These are phyloP conservation scores for Pouteria glomerata DNA, from an alignment of 148 eudicot species.

Conservation along the genomic window DNA sequence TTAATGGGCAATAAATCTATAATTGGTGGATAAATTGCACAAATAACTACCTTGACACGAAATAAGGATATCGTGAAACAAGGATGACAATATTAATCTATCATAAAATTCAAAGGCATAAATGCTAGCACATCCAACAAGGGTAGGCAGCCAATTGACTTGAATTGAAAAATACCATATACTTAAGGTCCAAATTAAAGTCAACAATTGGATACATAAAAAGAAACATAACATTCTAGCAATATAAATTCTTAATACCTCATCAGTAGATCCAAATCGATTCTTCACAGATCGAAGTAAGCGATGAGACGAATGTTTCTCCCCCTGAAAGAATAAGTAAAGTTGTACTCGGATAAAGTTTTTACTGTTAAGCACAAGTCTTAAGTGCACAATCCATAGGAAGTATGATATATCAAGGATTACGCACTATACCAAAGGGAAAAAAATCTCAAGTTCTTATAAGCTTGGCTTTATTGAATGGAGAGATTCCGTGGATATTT, in stretches of 20 bases:
- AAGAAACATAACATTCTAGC: neutral
- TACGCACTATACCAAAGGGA: neutral
- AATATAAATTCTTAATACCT: slow-evolving; percentile 39
- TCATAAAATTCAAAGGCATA: neutral
- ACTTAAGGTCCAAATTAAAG: neutral
- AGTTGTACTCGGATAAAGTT: neutral
- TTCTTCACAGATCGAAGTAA: slow-evolving; percentile 91
- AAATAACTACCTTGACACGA: neutral
- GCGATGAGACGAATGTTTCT: slow-evolving; percentile 80
- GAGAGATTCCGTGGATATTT: neutral
- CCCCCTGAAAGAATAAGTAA: slow-evolving; percentile 56
- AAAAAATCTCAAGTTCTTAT: neutral
- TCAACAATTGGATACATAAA: neutral
- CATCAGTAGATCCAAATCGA: slow-evolving; percentile 97
- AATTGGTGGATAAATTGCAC: neutral
- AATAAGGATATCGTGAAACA: neutral
- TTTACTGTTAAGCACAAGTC: neutral
- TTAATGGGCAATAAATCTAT: neutral
- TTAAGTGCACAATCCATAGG: slow-evolving; percentile 5
- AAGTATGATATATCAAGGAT: neutral
- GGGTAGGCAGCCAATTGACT: neutral
- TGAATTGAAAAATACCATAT: neutral
- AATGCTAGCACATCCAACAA: neutral
- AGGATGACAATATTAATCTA: neutral
- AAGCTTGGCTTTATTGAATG: neutral